These are phyloP conservation scores for Populus ilicifolia DNA, from an alignment of 345 rosid species.

Conservation along the genomic window DNA sequence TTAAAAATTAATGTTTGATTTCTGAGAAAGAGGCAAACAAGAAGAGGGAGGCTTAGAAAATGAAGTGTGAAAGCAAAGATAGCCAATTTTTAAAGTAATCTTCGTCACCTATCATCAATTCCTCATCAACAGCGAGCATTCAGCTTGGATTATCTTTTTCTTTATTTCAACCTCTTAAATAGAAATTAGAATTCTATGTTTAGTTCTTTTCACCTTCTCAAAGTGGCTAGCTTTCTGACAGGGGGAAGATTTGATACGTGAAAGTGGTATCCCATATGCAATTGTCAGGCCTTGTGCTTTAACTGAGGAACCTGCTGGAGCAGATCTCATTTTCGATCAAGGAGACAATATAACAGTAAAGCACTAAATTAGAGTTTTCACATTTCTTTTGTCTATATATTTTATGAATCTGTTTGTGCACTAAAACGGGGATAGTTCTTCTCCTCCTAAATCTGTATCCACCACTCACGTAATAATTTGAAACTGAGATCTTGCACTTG, in stretches of 20 bases:
- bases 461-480: too few relatives aligned
- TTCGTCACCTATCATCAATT: not conserved
- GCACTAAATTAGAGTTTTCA: not conserved
- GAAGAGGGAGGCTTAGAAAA: not conserved
- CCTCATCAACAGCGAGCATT: not conserved
- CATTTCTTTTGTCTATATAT: not conserved
- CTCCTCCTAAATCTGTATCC: too few relatives aligned
- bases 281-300: conserved; percentile 90
- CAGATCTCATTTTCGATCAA: conserved; percentile 86
- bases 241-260: conserved; percentile 87
- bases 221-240: conserved; percentile 13
- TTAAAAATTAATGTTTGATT: too few relatives aligned
- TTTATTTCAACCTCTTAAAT: not conserved
- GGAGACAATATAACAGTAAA: conserved; percentile 85
- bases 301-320: conserved; percentile 97
- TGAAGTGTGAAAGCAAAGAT: not conserved
- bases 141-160: not conserved
- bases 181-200: not conserved
- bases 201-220: not conserved
- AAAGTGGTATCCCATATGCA: conserved; percentile 80
- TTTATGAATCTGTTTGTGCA: not conserved
- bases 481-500: too few relatives aligned
- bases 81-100: not conserved
- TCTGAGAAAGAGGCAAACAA: too few relatives aligned
- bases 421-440: too few relatives aligned